phyloP scores from a whole-genome alignment of 176 grass and related monocot genomes.

The Ampelocalamus luodianensis region DNA sequence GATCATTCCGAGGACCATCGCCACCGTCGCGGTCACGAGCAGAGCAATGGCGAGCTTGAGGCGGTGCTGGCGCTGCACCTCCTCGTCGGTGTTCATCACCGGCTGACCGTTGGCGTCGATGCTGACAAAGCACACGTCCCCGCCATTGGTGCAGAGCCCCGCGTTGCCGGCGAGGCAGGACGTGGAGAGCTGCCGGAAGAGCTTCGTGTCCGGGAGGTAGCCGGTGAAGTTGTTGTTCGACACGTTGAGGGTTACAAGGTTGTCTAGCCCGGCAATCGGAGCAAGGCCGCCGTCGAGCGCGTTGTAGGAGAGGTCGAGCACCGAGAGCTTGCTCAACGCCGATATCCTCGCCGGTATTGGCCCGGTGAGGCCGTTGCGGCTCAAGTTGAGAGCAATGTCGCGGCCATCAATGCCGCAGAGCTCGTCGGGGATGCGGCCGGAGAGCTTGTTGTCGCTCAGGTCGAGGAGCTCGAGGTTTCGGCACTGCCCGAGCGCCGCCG shows the following conservation, averaged over 20 bases:
- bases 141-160: constrained; percentile 81
- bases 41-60: constrained; percentile 80
- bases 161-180: constrained; percentile 70
- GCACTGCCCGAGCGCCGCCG: constrained; percentile 69
- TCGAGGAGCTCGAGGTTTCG: constrained; percentile 74
- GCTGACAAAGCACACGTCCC: constrained; percentile 87
- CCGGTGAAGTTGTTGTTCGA: constrained; percentile 97
- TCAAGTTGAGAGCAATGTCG: constrained; percentile 86
- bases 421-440: constrained; percentile 66
- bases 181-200: constrained; percentile 81
- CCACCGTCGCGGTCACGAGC: constrained; percentile 80
- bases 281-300: constrained; percentile 60
- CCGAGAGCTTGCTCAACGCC: constrained; percentile 69
- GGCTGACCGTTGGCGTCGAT: constrained; percentile 60
- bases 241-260: constrained; percentile 87
- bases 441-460: constrained; percentile 72
- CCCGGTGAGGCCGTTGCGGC: constrained; percentile 69
- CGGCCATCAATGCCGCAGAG: constrained; percentile 67
- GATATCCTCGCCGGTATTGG: constrained; percentile 67
- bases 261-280: constrained; percentile 69
- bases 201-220: constrained; percentile 94
- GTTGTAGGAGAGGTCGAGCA: constrained; percentile 90
- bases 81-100: constrained; percentile 41
- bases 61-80: constrained; percentile 60
- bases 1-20: constrained; percentile 84